Conservation (phyloP, 2,329 filamentous ascomycete species). For the Sporothrix sp. region DNA sequence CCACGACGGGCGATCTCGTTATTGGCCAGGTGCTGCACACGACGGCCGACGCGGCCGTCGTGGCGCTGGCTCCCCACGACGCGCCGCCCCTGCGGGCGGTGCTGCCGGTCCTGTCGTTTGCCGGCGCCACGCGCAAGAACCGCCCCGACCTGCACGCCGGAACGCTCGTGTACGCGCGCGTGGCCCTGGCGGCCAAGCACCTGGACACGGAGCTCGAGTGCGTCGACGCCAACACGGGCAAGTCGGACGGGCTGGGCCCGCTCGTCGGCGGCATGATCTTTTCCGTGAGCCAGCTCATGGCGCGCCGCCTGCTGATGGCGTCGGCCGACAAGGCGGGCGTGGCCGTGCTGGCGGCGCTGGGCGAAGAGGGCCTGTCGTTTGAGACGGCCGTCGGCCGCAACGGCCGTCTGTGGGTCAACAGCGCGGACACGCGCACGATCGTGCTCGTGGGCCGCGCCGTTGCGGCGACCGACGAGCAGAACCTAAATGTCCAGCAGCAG, state of each 20-base stretch:
- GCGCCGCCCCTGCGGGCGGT: conserved; percentile 44
- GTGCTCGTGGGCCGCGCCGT: conserved; percentile 72
- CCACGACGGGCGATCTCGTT: conserved; percentile 72
- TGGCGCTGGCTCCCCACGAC: conserved; percentile 59
- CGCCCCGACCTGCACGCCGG: conserved; percentile 66
- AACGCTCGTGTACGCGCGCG: conserved; percentile 79
- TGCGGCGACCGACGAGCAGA: conserved; percentile 62
- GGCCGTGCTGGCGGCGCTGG: conserved; percentile 70
- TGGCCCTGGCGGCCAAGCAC: conserved; percentile 66
- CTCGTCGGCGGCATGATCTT: conserved; percentile 79
- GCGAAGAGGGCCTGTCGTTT: conserved; percentile 66
- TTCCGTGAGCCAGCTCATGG: conserved; percentile 67
- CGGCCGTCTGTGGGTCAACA: conserved; percentile 85
- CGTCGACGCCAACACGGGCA: conserved; percentile 75
- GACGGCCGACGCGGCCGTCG: conserved; percentile 68
- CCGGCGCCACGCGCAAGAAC: conserved; percentile 85
- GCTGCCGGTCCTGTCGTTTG: conserved; percentile 84
- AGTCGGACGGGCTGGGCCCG: conserved; percentile 77
- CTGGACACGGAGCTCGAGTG: conserved; percentile 89
- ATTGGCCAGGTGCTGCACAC: conserved; percentile 77
- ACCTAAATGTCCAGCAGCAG: conserved; percentile 55
- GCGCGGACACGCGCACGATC: conserved; percentile 53
- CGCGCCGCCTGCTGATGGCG: conserved; percentile 64
- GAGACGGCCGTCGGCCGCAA: conserved; percentile 92
- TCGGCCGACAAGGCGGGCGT: conserved; percentile 55